Evolutionary conservation across 805 yeast genomes (phyloP).

Genomic region (Kodamaea neixiangensis): DNA sequence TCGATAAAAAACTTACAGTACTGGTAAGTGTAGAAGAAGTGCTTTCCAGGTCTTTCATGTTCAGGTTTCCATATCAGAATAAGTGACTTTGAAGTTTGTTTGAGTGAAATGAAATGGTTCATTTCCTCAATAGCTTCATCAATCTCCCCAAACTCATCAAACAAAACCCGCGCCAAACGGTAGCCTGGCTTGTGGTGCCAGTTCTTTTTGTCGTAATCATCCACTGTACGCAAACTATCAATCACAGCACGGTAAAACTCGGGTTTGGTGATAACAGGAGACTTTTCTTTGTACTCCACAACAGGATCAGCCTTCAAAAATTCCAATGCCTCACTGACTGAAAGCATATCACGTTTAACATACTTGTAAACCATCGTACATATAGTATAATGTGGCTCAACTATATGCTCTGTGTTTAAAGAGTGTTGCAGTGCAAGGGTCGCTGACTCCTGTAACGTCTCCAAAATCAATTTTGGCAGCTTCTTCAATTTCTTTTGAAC

Average conservation of each 20-base stretch:
- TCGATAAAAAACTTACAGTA: conserved; percentile 67
- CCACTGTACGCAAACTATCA: conserved; percentile 47
- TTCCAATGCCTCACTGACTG: conserved; percentile 37
- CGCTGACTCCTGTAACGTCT: conserved; percentile 48
- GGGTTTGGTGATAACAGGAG: neutral
- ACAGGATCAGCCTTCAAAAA: conserved; percentile 42
- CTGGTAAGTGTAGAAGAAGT: conserved; percentile 72
- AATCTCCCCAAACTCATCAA: conserved; percentile 53
- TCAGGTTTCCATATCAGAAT: conserved; percentile 94
- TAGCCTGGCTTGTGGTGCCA: conserved; percentile 91
- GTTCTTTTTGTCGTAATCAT: conserved; percentile 68
- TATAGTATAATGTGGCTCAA: conserved; percentile 78
- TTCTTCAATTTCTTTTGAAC: conserved; percentile 51
- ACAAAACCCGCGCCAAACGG: conserved; percentile 63
- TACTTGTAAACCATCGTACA: conserved; percentile 61
- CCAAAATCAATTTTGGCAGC: conserved; percentile 36
- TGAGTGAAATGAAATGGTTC: conserved; percentile 61
- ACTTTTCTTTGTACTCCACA: conserved; percentile 9
- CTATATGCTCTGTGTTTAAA: conserved; percentile 49
- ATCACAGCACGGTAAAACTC: conserved; percentile 45
- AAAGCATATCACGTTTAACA: conserved; percentile 38
- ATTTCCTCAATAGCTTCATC: conserved; percentile 64
- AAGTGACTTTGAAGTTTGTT: conserved; percentile 66
- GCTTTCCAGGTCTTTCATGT: conserved; percentile 88
- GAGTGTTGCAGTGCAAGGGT: conserved; percentile 38